These are phyloP conservation scores for Allium sativum DNA, from an alignment of 106 monocot genomes.

Conservation along the genomic window DNA sequence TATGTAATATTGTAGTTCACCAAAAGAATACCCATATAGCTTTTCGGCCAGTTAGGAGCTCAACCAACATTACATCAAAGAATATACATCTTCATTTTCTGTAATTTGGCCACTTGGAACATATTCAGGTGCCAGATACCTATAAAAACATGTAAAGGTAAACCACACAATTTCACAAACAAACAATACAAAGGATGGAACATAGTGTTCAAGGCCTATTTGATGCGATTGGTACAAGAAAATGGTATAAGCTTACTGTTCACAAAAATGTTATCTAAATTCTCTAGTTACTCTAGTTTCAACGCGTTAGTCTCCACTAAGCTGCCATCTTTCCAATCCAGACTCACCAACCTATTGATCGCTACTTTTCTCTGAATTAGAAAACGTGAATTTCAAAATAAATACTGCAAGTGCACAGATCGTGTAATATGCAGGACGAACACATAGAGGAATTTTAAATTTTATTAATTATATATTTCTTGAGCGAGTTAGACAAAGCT, in stretches of 20 bases:
- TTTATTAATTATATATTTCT: too few relatives aligned
- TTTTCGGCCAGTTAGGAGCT: slow-evolving; percentile 77
- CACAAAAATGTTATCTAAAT: slow-evolving; percentile 42
- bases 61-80: slow-evolving; percentile 75
- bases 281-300: slow-evolving; percentile 87
- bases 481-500: too few relatives aligned
- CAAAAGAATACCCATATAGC: too few relatives aligned
- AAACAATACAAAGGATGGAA: too few relatives aligned
- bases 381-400: too few relatives aligned
- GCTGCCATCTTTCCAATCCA: slow-evolving; percentile 92
- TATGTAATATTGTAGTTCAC: too few relatives aligned
- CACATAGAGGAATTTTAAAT: too few relatives aligned
- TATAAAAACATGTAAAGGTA: background rate
- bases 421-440: too few relatives aligned
- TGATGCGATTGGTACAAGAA: background rate
- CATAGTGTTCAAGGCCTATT: too few relatives aligned
- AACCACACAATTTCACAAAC: too few relatives aligned
- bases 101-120: slow-evolving; percentile 87
- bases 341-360: slow-evolving; percentile 99
- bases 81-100: slow-evolving; percentile 92
- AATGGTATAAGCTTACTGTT: background rate
- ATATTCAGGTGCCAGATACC: slow-evolving; percentile 91
- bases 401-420: too few relatives aligned
- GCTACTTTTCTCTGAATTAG: too few relatives aligned
- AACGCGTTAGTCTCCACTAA: slow-evolving; percentile 68